phyloP scores from a whole-genome alignment of 148 eudicot species.

The Camellia japonica region DNA sequence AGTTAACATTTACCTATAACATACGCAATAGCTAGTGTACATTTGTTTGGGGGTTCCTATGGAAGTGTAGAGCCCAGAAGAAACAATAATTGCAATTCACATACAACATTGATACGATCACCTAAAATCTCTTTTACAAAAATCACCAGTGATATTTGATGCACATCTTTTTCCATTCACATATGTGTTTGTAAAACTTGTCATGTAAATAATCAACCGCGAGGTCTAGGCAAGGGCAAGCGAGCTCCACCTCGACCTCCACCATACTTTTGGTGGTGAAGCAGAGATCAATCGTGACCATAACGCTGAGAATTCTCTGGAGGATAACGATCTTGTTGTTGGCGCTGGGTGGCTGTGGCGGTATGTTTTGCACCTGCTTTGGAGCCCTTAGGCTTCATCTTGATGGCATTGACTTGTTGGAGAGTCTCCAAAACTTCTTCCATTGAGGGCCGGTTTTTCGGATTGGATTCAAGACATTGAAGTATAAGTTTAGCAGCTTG shows the following conservation, averaged over 20 bases:
- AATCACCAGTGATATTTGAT: no score
- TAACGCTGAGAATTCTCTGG: background rate
- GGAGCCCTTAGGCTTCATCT: constrained; percentile 27
- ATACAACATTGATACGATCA: no score
- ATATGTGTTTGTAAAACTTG: no score
- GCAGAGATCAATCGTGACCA: constrained; percentile 15
- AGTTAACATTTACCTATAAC: no score
- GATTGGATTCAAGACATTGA: constrained; percentile 52
- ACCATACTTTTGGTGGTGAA: constrained; percentile 1
- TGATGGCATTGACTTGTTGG: constrained; percentile 37
- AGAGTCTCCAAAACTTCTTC: constrained; percentile 43
- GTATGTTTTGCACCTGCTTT: constrained; percentile 20
- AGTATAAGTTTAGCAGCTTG: constrained; percentile 48
- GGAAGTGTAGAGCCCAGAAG: no score
- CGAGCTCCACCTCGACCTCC: background rate
- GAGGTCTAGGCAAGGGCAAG: background rate
- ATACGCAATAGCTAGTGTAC: no score
- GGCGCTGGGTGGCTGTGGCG: background rate
- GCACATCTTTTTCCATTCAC: no score
- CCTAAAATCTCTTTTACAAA: no score
- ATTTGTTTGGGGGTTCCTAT: no score
- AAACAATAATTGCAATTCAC: no score
- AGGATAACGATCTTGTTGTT: no score
- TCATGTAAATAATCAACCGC: background rate
- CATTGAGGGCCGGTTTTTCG: constrained; percentile 56